Conservation (phyloP, 2,329 filamentous ascomycete genomes). For the Alternaria dauci region DNA sequence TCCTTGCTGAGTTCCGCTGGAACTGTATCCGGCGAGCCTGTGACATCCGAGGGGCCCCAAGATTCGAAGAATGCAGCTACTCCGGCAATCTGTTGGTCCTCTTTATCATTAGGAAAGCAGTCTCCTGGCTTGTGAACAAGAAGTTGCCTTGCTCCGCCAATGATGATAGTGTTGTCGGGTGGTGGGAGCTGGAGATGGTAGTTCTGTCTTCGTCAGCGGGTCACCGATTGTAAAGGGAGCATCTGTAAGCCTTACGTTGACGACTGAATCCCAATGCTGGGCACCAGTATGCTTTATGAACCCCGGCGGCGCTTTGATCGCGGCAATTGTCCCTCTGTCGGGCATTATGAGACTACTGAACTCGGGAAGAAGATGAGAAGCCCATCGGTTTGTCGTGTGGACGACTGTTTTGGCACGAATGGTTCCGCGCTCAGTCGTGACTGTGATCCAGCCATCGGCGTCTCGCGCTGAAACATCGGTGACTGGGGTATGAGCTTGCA, state of each 20-base stretch:
- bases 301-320: constrained; percentile 15
- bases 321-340: constrained; percentile 6
- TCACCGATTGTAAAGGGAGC: not conserved
- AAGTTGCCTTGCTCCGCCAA: constrained; percentile 18
- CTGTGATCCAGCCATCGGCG: constrained; percentile 11
- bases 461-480: constrained; percentile 15
- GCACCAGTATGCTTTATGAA: constrained; percentile 22
- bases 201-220: constrained; percentile 9
- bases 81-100: constrained; percentile 14
- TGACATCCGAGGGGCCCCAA: constrained; percentile 16
- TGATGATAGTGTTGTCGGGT: constrained; percentile 22
- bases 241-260: constrained; percentile 12
- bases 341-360: constrained; percentile 16
- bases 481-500: constrained; percentile 18
- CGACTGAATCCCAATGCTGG: constrained; percentile 18
- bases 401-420: constrained; percentile 16
- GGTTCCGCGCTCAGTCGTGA: constrained; percentile 10
- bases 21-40: constrained; percentile 5
- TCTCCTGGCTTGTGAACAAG: constrained; percentile 13
- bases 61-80: constrained; percentile 16
- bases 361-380: constrained; percentile 20
- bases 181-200: constrained; percentile 20
- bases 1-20: constrained; percentile 11
- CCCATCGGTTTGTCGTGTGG: constrained; percentile 23
- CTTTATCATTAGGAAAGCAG: constrained; percentile 11